phyloP scores from a whole-genome alignment of 306 rosid genomes.

The Comarum palustre region DNA sequence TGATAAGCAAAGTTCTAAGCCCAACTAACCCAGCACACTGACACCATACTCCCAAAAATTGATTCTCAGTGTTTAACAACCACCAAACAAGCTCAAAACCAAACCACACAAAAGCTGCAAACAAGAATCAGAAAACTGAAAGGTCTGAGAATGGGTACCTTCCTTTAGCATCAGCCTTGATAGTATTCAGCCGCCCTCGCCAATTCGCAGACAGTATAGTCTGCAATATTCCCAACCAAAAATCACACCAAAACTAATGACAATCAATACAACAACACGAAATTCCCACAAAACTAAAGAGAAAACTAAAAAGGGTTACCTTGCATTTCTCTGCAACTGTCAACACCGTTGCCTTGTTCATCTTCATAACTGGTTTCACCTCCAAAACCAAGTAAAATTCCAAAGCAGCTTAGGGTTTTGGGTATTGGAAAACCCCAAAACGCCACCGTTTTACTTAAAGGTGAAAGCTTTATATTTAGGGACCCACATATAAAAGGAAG shows the following conservation, averaged over 20 bases:
- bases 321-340: slow-evolving; percentile 81
- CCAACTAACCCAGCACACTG: neutral
- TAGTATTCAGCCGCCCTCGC: slow-evolving; percentile 75
- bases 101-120: neutral
- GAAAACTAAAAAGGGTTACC: slow-evolving; percentile 35
- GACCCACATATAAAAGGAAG: neutral
- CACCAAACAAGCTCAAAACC: slow-evolving; percentile 4
- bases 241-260: neutral
- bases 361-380: slow-evolving; percentile 30
- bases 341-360: slow-evolving; percentile 47
- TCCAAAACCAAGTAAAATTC: neutral
- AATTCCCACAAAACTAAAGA: neutral
- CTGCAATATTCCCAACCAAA: slow-evolving; percentile 33
- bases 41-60: neutral
- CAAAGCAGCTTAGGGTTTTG: neutral
- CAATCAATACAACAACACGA: neutral
- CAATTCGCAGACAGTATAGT: slow-evolving; percentile 76
- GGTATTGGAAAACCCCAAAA: neutral
- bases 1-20: neutral
- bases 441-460: neutral
- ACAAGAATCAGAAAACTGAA: neutral
- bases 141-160: slow-evolving; percentile 43
- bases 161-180: slow-evolving; percentile 85
- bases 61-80: neutral
- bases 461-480: too few relatives aligned